Percentiles rank a stretch among this genome's conserved stretches.
These are phyloP conservation scores for Silene coronaria DNA, from an alignment of 179 eudicot genomes.

Conservation along the genomic window DNA sequence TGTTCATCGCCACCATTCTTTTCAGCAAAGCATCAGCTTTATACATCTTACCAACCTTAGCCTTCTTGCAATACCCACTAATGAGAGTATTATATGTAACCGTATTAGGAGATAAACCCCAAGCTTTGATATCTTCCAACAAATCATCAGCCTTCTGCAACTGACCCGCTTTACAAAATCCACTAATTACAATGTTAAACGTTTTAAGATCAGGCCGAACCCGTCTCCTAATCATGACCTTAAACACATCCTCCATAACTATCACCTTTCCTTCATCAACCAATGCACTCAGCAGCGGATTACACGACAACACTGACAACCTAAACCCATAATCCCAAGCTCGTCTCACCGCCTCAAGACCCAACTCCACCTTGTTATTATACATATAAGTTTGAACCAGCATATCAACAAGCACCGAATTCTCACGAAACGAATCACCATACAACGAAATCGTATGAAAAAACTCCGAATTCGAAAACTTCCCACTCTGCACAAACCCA, in stretches of 20 bases:
- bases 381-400: conserved; percentile 38
- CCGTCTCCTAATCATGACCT: conserved; percentile 52
- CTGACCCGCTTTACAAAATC: conserved; percentile 48
- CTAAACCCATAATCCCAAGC: conserved; percentile 57
- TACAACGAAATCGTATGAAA: conserved; percentile 33
- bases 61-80: conserved; percentile 52
- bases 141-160: conserved; percentile 49
- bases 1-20: conserved; percentile 45
- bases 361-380: conserved; percentile 36
- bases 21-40: conserved; percentile 56
- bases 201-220: conserved; percentile 41
- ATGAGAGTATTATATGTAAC: conserved; percentile 58
- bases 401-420: conserved; percentile 46
- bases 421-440: conserved; percentile 27
- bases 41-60: conserved; percentile 48
- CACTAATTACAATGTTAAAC: conserved; percentile 49
- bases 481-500: conserved; percentile 28
- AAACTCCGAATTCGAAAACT: conserved; percentile 31
- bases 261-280: conserved; percentile 39
- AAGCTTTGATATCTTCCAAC: conserved; percentile 55
- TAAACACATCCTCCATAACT: conserved; percentile 42
- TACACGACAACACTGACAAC: conserved; percentile 46
- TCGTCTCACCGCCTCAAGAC: conserved; percentile 45
- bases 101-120: conserved; percentile 46
- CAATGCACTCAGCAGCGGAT: conserved; percentile 43